Conservation (phyloP, 2,329 filamentous ascomycete genomes). For the Talaromyces sp. region DNA sequence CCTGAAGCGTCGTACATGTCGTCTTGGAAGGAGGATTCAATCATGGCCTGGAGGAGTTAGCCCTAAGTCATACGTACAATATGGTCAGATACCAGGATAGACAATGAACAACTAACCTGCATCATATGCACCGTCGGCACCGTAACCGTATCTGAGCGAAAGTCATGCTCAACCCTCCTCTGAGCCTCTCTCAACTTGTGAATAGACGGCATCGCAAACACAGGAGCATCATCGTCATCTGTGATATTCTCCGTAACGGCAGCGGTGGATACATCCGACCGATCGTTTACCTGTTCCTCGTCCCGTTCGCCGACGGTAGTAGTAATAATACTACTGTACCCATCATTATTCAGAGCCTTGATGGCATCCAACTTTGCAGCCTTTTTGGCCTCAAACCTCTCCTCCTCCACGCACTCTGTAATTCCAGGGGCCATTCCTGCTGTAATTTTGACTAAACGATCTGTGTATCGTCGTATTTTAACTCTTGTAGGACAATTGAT, state of each 20-base stretch:
- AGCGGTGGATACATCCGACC: background rate
- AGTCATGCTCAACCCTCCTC: constrained; percentile 23
- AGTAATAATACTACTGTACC: background rate
- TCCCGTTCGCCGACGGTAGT: background rate
- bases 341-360: constrained; percentile 1
- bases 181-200: constrained; percentile 19
- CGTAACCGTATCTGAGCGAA: constrained; percentile 29
- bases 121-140: constrained; percentile 28
- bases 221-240: background rate
- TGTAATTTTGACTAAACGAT: background rate
- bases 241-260: background rate
- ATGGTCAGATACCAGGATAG: background rate
- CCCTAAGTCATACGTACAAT: background rate
- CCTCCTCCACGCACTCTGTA: constrained; percentile 9
- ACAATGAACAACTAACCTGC: constrained; percentile 21
- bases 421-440: constrained; percentile 16
- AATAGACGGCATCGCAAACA: constrained; percentile 15
- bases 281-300: background rate
- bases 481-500: background rate
- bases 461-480: constrained; percentile 6
- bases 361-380: constrained; percentile 8
- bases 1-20: constrained; percentile 35
- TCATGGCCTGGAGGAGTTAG: constrained; percentile 26
- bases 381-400: background rate
- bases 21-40: constrained; percentile 33